Base-by-base conservation (phyloP, 2,329 filamentous ascomycete species). In the Thielaviopsis euricoi region DNA sequence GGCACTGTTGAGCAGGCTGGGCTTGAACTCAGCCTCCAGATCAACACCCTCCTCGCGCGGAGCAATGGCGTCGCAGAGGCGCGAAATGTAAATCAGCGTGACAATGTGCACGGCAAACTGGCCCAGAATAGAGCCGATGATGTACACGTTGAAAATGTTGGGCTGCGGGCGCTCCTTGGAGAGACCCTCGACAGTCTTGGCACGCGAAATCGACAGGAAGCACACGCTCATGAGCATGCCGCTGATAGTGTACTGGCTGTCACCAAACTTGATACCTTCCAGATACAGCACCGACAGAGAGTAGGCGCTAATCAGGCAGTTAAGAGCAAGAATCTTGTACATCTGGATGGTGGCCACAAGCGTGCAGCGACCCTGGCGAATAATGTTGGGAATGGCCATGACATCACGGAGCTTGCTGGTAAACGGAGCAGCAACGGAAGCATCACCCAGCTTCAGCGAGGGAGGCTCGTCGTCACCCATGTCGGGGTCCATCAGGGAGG, bases 181-280 rank as follows among this genome's bases (percentile, higher is more conserved):
- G 23, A 98, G 77, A 40, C 87, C 86, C 73, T 98, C 93, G 56
- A 98, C 93, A 29, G 93, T 88, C 75, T 89, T 93, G 46, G 93
- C 93, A 61, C 93, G 86, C n/a, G 93, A 97, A 66, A 98, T 96
- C 61, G 90, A 96, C 66, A 98, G 75, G 79, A 98, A 98, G 74
- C 93, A 98, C 55, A 98, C 93, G 66, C 90, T 96, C 93, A 98
- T 97, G 70, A 98, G 84, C 87, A 98, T 97, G 65, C 93, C 93
- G 65, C 89, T 96, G 66, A 98, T 97, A 17, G 93, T 98, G 64
- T 97, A 93, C 73, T 98, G 93, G 3, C 90, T 89, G 68, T 98
- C 93, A 58, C 93, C 90, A 68, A 98, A 98, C 75, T 98, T 98
- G 78, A 98, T 98, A 62, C 93, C 93, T 66, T 97, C 91, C 1